Evolutionary conservation across 805 yeast species (phyloP).

Genomic region (Ogataea henricii): DNA sequence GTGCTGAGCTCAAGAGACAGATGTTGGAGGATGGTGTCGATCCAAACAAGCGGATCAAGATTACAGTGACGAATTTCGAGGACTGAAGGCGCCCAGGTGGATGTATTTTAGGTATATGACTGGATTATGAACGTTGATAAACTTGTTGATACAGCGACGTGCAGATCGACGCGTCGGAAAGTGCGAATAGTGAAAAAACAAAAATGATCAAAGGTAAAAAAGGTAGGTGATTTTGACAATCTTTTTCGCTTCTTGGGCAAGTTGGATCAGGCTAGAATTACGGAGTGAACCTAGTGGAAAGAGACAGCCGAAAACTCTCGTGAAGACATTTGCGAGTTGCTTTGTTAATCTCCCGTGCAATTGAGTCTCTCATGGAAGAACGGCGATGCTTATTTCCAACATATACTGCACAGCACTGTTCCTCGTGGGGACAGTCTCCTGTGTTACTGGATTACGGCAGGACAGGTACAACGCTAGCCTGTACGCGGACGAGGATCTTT

Average conservation of each 20-base stretch:
- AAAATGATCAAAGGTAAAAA: too few species aligned
- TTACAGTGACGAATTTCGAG: constrained; percentile 2
- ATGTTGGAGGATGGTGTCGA: background rate
- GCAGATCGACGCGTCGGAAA: constrained; percentile 1
- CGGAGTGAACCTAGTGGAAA: too few species aligned
- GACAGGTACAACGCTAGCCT: constrained; percentile 5
- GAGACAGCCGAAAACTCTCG: too few species aligned
- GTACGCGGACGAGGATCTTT: constrained; percentile 22
- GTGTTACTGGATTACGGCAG: background rate
- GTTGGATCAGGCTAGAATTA: too few species aligned
- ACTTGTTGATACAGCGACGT: background rate
- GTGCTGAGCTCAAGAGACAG: constrained; percentile 2
- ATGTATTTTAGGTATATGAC: background rate
- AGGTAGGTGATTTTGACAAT: too few species aligned
- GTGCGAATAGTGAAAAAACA: too few species aligned
- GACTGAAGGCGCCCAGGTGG: background rate
- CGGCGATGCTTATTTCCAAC: background rate
- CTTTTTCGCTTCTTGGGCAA: too few species aligned
- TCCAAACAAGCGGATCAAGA: constrained; percentile 4
- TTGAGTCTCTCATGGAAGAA: background rate
- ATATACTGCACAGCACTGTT: background rate
- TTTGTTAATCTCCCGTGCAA: background rate
- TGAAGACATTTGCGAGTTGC: too few species aligned
- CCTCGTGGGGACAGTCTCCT: background rate
- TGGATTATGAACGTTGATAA: background rate